These are phyloP conservation scores for Tolypocladium nubicola DNA, from an alignment of 2,329 filamentous ascomycete genomes.

Conservation along the genomic window DNA sequence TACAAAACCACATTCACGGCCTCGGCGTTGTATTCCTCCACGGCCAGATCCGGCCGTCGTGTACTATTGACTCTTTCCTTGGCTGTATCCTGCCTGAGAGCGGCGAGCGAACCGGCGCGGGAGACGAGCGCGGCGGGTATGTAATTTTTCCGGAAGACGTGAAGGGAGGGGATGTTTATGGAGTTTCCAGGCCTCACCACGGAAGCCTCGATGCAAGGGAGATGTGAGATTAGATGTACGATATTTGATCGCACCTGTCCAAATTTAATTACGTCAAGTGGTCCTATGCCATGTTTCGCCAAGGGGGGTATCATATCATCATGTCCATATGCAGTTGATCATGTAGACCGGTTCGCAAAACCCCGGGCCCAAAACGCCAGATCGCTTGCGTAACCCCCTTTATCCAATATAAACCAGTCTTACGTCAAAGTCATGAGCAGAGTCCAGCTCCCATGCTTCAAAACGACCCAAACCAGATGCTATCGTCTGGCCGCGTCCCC, in stretches of 20 bases:
- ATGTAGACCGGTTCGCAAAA: not conserved
- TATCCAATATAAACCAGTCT: not conserved
- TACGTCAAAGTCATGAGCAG: no score
- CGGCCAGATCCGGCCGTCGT: not conserved
- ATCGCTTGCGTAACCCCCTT: not conserved
- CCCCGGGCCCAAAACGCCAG: not conserved
- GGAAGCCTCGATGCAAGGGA: not conserved
- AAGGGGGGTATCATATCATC: not conserved
- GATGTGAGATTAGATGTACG: not conserved
- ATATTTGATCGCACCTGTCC: not conserved
- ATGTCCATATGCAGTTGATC: not conserved
- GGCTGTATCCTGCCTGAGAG: not conserved
- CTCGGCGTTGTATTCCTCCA: not conserved
- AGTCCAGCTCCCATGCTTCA: not conserved
- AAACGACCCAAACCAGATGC: constrained; percentile 25
- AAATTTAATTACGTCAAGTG: not conserved
- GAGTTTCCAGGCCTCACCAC: not conserved
- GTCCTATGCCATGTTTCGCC: no score
- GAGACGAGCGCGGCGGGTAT: not conserved
- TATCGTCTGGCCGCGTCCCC: constrained; percentile 23
- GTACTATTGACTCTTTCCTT: not conserved
- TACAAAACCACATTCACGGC: not conserved
- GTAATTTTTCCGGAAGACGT: not conserved
- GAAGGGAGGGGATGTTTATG: not conserved
- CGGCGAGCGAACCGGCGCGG: not conserved